Evolutionary conservation across 108 stramenopile genomes (phyloP).

Genomic region (Chaetoceros muelleri): DNA sequence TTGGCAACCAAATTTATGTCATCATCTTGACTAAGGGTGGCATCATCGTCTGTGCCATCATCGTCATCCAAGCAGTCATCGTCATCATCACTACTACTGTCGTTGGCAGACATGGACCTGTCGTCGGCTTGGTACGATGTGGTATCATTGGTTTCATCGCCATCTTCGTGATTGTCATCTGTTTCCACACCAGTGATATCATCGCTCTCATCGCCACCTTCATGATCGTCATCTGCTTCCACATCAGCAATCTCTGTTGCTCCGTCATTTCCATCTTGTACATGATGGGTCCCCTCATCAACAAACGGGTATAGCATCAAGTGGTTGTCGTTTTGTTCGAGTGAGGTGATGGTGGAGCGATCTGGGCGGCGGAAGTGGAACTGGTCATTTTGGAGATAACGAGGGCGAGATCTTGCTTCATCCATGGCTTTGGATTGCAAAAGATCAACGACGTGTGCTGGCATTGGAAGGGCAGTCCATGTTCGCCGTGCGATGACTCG

Average conservation of each 20-base stretch:
- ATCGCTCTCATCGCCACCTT: constrained; percentile 1
- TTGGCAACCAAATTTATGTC: neutral
- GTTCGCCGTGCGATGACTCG: constrained; percentile 5
- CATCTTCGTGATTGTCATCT: constrained; percentile 13
- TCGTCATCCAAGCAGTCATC: neutral
- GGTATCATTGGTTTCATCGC: neutral
- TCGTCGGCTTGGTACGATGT: constrained; percentile 5
- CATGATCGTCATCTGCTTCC: constrained; percentile 1
- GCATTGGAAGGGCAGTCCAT: constrained; percentile 17
- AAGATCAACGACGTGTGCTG: constrained; percentile 11
- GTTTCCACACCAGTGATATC: neutral
- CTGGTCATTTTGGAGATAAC: too few species aligned
- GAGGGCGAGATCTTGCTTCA: too few species aligned
- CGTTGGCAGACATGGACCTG: constrained; percentile 12
- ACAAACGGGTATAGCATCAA: too few species aligned
- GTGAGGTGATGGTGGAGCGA: too few species aligned
- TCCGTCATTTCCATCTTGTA: too few species aligned
- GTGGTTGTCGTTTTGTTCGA: too few species aligned
- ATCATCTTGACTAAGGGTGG: neutral
- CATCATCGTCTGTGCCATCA: constrained; percentile 1
- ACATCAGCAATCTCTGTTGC: constrained; percentile 4
- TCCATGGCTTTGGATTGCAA: constrained; percentile 11
- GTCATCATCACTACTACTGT: constrained; percentile 21
- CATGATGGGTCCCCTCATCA: too few species aligned
- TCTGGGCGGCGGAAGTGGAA: too few species aligned